Base-by-base conservation (phyloP, 2,329 filamentous ascomycete genomes). In the Neofusicoccum sp. region DNA sequence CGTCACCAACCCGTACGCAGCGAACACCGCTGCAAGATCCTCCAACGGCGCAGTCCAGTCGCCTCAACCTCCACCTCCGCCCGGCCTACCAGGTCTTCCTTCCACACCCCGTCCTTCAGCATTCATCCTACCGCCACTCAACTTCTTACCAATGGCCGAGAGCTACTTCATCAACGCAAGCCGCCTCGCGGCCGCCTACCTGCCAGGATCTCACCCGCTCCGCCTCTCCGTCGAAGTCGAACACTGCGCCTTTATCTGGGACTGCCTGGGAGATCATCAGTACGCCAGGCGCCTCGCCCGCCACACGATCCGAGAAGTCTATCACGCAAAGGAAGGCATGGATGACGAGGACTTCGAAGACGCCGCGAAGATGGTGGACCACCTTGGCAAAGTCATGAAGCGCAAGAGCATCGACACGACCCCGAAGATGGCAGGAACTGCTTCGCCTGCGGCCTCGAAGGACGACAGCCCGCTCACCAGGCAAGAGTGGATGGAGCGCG, bases 341-440 rank as follows among this genome's bases (percentile, higher is more conserved):
- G 91, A 96, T 62, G 93, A 98, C 69, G 91, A 96, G 66, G 96
- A 95, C 80, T 99, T 97, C 71, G 86, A 89, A 65, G 95, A 98
- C 73, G 91, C 93, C 0, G 92, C 91, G 61, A 89, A 93, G 69
- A 82, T 97, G 11, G 93, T 98, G 7, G 89, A 89, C 1, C 87
- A 95, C 0, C 75, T 98, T 1, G 91, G 91, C 6, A 90, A 88
- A 69, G 95, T 97, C 87, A 91, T 93, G 83, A 93, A 89, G 76
- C 84, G 91, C 1, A 70, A 76, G 65, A 71, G 72, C 51, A 16
- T 58, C 12, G 41, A 47, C 34, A 48, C 34, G 24, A 49, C 56
- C 12, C 56, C 41, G 31, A 58, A 49, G 43, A 47, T 47, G 45
- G 56, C 26, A 3, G 45, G 43, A 3, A 20, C 56, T 30, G 56